Base-by-base conservation (phyloP, 2,329 filamentous ascomycete species). In the Talaromyces islandicus region DNA sequence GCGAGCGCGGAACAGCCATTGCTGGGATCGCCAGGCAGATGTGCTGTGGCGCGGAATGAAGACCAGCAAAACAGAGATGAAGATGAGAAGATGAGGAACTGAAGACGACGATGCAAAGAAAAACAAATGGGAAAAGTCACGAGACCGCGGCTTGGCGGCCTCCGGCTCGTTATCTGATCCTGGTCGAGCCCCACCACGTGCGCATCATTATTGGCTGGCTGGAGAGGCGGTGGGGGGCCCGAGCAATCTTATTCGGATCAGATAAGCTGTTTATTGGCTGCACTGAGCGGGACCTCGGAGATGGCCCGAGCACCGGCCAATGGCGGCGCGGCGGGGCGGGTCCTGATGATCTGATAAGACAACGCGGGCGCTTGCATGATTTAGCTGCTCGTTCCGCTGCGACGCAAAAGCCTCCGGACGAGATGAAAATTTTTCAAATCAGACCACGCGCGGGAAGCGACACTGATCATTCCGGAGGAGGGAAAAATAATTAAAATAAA, bases 271-370 rank as follows among this genome's bases (percentile, higher is more conserved):
- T 52, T 24, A 52, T 52, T 52, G 48, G 48, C 14, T 27, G 17
- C 3, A 4, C 1, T 4, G 24, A n/a, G 48, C 48, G 24, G 7
- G 48, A 21, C 19, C 11, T 29, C 7, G 24, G 14, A 3, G 25
- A 5, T 14, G 48, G 24, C 3, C 17, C 11, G 12, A 29, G 25
- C 25, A 12, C 24, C 7, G 4, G 48, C 48, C 48, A 52, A 52
- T 52, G 4, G 25, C 12, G 6, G 21, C 11, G 24, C 21, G 3
- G 24, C 25, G 24, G 24, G 48, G 12, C 17, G 24, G 48, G 17
- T 29, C 48, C 48, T 52, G 48, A 52, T 52, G 48, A 52, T 52
- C 48, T 52, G 48, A 52, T 52, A 52, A 52, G 48, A 52, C 48
- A 52, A 52, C 27, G 24, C 24, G 4, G 7, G 21, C 21, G 10